These are phyloP conservation scores for Artemisia tridentata DNA, from an alignment of 129 eudicot species.

Conservation along the genomic window DNA sequence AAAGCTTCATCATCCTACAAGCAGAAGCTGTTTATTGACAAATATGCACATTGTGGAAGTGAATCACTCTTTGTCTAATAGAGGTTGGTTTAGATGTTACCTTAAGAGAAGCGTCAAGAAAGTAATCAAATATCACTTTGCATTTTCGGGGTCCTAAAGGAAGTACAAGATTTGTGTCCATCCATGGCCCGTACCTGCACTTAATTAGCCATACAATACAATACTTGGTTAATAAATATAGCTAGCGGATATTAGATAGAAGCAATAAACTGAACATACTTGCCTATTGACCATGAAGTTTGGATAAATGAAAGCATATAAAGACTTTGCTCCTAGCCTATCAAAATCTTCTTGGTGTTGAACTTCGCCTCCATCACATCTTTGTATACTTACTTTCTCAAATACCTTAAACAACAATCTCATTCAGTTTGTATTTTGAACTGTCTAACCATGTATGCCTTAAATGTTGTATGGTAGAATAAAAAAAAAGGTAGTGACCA, in stretches of 20 bases:
- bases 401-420: slow-evolving; percentile 37
- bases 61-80: not conserved
- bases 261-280: slow-evolving; percentile 14
- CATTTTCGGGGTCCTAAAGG: slow-evolving; percentile 85
- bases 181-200: slow-evolving; percentile 94
- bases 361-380: slow-evolving; percentile 51
- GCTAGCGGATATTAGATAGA: not conserved
- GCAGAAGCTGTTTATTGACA: not conserved
- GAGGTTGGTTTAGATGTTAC: slow-evolving; percentile 33
- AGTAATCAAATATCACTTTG: slow-evolving; percentile 89
- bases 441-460: not conserved
- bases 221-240: too few species aligned
- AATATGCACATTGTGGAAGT: not conserved
- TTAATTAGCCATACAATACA: too few species aligned
- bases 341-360: slow-evolving; percentile 40
- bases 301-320: slow-evolving; percentile 87
- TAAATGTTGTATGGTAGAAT: not conserved
- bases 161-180: slow-evolving; percentile 90
- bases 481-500: slow-evolving; percentile 22
- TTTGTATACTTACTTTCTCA: slow-evolving; percentile 94
- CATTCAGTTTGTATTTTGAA: not conserved
- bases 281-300: slow-evolving; percentile 96
- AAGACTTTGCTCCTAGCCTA: slow-evolving; percentile 76
- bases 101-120: slow-evolving; percentile 67
- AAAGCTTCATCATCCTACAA: slow-evolving; percentile 60